Percentiles rank a stretch among this genome's conserved stretches.
phyloP scores from a whole-genome alignment of 140 eudicot species.

The Cichorium intybus region DNA sequence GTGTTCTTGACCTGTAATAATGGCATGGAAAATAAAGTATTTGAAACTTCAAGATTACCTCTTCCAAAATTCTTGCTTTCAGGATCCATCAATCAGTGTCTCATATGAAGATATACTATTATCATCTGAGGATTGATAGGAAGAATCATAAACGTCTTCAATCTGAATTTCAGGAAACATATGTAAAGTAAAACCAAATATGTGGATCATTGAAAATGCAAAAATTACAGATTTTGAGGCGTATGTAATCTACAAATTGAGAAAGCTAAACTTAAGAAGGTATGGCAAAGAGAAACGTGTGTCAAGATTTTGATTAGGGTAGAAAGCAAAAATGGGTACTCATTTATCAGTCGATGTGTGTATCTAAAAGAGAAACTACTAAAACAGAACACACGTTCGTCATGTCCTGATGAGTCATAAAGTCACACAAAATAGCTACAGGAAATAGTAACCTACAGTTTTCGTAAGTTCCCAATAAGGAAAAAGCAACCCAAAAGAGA shows the following conservation, averaged over 20 bases:
- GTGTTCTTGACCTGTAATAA: no score
- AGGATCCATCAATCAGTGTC: conserved; percentile 65
- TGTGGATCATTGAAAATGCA: not conserved
- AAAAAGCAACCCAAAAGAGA: conserved; percentile 11
- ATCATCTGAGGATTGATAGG: conserved; percentile 24
- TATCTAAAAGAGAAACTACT: conserved; percentile 8
- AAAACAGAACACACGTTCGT: conserved; percentile 5
- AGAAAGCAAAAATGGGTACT: not conserved
- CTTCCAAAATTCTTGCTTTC: conserved; percentile 71
- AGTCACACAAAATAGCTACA: conserved; percentile 5
- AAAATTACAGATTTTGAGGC: no score
- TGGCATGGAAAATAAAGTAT: not conserved
- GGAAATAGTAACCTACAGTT: conserved; percentile 3
- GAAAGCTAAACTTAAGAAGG: not conserved
- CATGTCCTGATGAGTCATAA: conserved; percentile 14
- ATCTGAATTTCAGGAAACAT: not conserved
- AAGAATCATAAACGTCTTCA: conserved; percentile 10
- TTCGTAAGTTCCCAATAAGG: conserved; percentile 9
- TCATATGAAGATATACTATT: conserved; percentile 29
- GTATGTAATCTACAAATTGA: conserved; percentile 5
- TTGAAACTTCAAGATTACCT: conserved; percentile 38
- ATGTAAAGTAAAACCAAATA: not conserved
- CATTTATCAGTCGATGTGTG: not conserved
- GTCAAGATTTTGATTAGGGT: not conserved
- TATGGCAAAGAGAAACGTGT: conserved; percentile 9